Conservation (phyloP, 1,284 basidiomycete genomes). For the Anthracocystis setariae region DNA sequence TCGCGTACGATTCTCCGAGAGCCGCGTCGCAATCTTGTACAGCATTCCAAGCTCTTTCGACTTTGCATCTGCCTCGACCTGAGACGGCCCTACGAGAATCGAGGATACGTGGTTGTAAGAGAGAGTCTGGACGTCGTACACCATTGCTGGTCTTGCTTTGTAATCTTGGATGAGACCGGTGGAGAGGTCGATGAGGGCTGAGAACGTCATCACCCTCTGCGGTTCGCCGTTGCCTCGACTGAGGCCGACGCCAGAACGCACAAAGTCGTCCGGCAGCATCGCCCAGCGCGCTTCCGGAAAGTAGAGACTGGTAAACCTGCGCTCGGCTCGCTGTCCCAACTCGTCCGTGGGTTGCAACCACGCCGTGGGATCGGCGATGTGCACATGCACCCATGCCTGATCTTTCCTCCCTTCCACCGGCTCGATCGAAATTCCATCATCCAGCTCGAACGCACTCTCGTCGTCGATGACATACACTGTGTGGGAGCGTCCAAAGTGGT, state of each 20-base stretch:
- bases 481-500: constrained; percentile 81
- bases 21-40: constrained; percentile 61
- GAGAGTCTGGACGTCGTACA: constrained; percentile 77
- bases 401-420: constrained; percentile 69
- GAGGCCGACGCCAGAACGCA: constrained; percentile 51
- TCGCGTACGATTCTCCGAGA: constrained; percentile 30
- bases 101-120: constrained; percentile 77
- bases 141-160: constrained; percentile 76
- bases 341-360: constrained; percentile 77
- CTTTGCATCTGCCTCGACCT: constrained; percentile 29
- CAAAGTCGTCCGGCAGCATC: constrained; percentile 72
- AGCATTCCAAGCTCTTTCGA: constrained; percentile 69
- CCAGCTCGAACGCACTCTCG: constrained; percentile 81
- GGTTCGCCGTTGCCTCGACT: constrained; percentile 66
- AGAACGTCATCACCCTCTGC: constrained; percentile 79
- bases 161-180: constrained; percentile 78
- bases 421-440: constrained; percentile 87
- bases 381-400: constrained; percentile 83
- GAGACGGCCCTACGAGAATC: constrained; percentile 9
- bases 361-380: constrained; percentile 91
- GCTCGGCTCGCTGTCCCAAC: constrained; percentile 67
- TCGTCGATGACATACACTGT: constrained; percentile 93
- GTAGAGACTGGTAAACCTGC: constrained; percentile 55
- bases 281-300: constrained; percentile 54
- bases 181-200: constrained; percentile 74